A percentile compares a stretch with the other conserved stretches of the same genome.
Conservation (phyloP, 805 yeast species). For the Schizosaccharomyces lindneri region DNA sequence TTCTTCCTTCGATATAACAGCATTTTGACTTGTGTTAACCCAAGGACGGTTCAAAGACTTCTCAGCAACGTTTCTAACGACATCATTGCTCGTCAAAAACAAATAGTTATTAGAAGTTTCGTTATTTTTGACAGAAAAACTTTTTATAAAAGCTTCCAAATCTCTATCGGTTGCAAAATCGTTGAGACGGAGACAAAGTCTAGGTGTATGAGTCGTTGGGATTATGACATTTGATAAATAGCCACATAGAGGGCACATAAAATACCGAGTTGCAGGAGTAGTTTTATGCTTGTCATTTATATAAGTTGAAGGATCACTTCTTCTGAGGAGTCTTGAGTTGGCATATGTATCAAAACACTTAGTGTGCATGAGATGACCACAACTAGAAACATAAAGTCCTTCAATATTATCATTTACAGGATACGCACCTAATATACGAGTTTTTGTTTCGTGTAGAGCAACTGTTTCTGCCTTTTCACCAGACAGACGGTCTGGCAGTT, state of each 20-base stretch:
- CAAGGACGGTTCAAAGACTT: too few species aligned
- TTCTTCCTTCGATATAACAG: too few species aligned
- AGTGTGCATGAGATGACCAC: constrained; percentile 88
- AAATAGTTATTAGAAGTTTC: background rate
- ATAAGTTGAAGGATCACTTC: background rate
- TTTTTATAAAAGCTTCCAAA: background rate
- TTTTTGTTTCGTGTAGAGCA: background rate
- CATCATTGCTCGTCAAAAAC: too few species aligned
- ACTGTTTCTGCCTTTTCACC: background rate
- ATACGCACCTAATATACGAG: background rate
- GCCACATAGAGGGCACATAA: constrained; percentile 76
- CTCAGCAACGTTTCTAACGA: too few species aligned
- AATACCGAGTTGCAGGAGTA: constrained; percentile 25
- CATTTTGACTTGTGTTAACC: too few species aligned
- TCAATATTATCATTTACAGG: background rate
- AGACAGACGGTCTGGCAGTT: background rate
- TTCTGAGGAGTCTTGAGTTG: background rate
- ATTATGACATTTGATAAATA: constrained; percentile 62
- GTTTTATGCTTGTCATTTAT: background rate
- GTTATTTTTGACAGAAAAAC: background rate
- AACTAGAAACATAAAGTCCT: constrained; percentile 16
- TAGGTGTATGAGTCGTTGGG: constrained; percentile 23
- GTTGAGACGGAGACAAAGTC: background rate
- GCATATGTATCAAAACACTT: constrained; percentile 45
- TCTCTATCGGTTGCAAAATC: background rate